Percentiles rank a stretch among this genome's conserved stretches.
phyloP scores from a whole-genome alignment of 805 yeast species.

The Yarrowia divulgata region DNA sequence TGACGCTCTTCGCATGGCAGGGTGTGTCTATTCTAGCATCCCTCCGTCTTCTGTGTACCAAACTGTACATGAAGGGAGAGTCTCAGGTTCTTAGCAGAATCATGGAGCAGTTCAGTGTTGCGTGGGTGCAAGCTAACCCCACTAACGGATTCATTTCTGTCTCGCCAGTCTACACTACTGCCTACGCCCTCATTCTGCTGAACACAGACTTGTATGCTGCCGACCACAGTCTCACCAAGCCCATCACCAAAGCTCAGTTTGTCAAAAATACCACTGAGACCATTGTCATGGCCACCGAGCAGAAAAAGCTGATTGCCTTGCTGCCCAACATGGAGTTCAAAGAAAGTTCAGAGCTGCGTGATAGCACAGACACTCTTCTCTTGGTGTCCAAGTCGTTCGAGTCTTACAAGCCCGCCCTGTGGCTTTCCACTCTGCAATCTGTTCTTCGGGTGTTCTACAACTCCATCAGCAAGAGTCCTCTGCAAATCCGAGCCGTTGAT shows the following conservation, averaged over 20 bases:
- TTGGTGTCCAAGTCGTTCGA: slow-evolving; percentile 41
- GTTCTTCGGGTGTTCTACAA: slow-evolving; percentile 44
- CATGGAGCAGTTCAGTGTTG: slow-evolving; percentile 68
- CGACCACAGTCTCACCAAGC: slow-evolving; percentile 49
- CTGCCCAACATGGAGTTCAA: neutral
- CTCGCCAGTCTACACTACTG: slow-evolving; percentile 70
- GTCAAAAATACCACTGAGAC: slow-evolving; percentile 61
- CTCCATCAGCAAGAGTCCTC: slow-evolving; percentile 46
- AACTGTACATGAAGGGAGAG: slow-evolving; percentile 79
- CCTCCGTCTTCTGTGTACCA: slow-evolving; percentile 66
- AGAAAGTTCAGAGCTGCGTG: slow-evolving; percentile 1
- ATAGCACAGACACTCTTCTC: slow-evolving; percentile 40
- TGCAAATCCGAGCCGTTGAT: slow-evolving; percentile 38
- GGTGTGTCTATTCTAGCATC: slow-evolving; percentile 62
- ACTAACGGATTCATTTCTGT: slow-evolving; percentile 58
- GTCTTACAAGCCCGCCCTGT: slow-evolving; percentile 42
- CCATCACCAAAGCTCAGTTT: slow-evolving; percentile 55
- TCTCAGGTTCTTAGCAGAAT: slow-evolving; percentile 81
- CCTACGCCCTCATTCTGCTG: slow-evolving; percentile 73
- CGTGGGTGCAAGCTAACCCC: slow-evolving; percentile 63
- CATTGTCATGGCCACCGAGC: slow-evolving; percentile 45
- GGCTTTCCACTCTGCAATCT: slow-evolving; percentile 45
- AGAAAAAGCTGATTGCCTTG: slow-evolving; percentile 44
- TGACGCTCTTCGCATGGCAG: slow-evolving; percentile 55
- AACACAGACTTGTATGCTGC: slow-evolving; percentile 79